These are phyloP conservation scores for Puccinia polysora DNA, from an alignment of 1,284 basidiomycete genomes.

Conservation along the genomic window DNA sequence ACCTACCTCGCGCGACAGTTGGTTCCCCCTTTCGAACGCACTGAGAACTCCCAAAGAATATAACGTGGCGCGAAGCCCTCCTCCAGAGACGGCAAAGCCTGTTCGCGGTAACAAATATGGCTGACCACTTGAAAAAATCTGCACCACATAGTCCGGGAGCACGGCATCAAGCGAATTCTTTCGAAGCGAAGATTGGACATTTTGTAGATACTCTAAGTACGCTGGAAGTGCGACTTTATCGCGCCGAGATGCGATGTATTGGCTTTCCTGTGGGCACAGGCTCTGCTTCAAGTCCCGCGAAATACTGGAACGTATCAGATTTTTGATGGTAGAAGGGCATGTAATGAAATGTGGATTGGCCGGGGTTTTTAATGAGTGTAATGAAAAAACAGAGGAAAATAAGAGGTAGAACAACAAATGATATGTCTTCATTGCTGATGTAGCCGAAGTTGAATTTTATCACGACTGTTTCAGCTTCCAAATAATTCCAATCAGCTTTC, in stretches of 20 bases:
- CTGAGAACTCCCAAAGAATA: slow-evolving; percentile 62
- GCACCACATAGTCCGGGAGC: slow-evolving; percentile 15
- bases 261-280: background rate
- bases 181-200: slow-evolving; percentile 11
- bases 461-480: too few relatives aligned
- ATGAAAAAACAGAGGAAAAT: too few relatives aligned
- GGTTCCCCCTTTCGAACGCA: slow-evolving; percentile 62
- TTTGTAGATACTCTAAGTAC: slow-evolving; percentile 12
- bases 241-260: slow-evolving; percentile 13
- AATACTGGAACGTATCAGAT: slow-evolving; percentile 10
- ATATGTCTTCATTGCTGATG: too few relatives aligned
- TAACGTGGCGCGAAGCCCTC: slow-evolving; percentile 61
- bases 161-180: background rate
- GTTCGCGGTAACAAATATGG: slow-evolving; percentile 16
- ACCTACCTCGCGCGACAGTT: slow-evolving; percentile 59
- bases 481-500: too few relatives aligned
- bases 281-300: slow-evolving; percentile 7
- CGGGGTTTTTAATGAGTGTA: too few relatives aligned
- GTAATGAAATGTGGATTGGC: slow-evolving; percentile 18
- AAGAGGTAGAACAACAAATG: too few relatives aligned
- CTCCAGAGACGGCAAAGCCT: slow-evolving; percentile 31
- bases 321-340: background rate
- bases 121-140: background rate
- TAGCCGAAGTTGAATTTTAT: too few relatives aligned
- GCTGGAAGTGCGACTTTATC: slow-evolving; percentile 14